Evolutionary conservation across 2,329 filamentous ascomycete genomes (phyloP), one percentile per base, ranked within the genome.

Genomic region (Alternaria novae-zelandiae): DNA sequence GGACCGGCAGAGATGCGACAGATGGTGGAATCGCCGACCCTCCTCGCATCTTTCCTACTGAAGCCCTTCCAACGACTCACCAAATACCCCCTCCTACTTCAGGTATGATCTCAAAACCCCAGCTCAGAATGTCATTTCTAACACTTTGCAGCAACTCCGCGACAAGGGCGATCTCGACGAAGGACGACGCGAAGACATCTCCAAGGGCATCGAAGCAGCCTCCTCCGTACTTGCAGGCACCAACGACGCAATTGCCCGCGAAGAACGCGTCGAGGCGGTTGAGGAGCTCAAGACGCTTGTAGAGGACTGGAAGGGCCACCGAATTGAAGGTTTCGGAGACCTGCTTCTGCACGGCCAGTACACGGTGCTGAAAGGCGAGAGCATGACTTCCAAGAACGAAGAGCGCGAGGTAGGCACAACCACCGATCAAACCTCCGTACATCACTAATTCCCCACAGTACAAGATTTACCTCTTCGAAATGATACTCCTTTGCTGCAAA

Each of bases 1-100:
- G 93, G 89, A 57, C 89, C 86, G 5, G 43, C 74, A 2, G 70
- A 89, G 65, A 84, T 90, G 71, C 83, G 86, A 43, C 87, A 89
- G 74, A 96, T 97, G 75, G 93, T 96, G 6, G 90, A 92, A 65
- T 93, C 95, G 72, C 92, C 92, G 62, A 94, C 95, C 66, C 93
- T 93, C 0, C 83, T 98, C 15, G 94, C 96, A 71, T 94, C 94
- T 4, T 99, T 99, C 77, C 84, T 99, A 30, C 86, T 99, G 54
- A 99, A 99, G 78, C 96, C 96, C 1, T 97, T 99, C 86, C 96
- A 99, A 81, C 88, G 96, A 71, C 83, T 99, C 62, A 93, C 95
- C 54, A 97, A 97, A 80, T 99, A 98, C 76, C 96, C 96, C 5
- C 83, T 99, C 11, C 85, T 99, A 61, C 86, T 99, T 43, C 93